A percentile compares a stretch with the other conserved stretches of the same genome.
phyloP scores from a whole-genome alignment of 2,329 filamentous ascomycete genomes.

The Cytospora piceae region DNA sequence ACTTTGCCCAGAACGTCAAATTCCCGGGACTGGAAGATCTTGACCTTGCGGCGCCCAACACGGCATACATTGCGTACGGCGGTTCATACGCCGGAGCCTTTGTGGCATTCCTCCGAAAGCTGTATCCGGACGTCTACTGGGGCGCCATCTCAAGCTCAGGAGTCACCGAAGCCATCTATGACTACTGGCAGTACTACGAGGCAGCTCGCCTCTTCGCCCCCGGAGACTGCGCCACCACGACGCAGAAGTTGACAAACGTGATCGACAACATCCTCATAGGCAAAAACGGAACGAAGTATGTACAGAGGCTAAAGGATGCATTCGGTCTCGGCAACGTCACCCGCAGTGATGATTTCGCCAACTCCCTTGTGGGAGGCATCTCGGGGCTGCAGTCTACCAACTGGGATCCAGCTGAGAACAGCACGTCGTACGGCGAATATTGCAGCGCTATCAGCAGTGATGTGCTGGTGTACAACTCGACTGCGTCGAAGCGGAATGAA shows the following conservation, averaged over 20 bases:
- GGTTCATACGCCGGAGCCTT: slow-evolving; percentile 84
- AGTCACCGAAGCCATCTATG: slow-evolving; percentile 75
- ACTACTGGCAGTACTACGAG: slow-evolving; percentile 70
- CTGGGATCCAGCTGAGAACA: slow-evolving; percentile 56
- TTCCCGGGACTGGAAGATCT: slow-evolving; percentile 71
- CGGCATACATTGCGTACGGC: slow-evolving; percentile 79
- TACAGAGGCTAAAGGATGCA: slow-evolving; percentile 44
- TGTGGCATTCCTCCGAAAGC: slow-evolving; percentile 73
- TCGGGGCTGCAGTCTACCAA: slow-evolving; percentile 51
- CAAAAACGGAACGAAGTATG: slow-evolving; percentile 46
- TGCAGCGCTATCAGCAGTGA: slow-evolving; percentile 52
- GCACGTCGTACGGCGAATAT: slow-evolving; percentile 49
- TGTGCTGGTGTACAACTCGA: slow-evolving; percentile 46
- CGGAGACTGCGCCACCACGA: slow-evolving; percentile 65
- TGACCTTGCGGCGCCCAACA: slow-evolving; percentile 66
- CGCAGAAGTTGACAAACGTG: slow-evolving; percentile 59
- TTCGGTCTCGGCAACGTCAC: slow-evolving; percentile 54
- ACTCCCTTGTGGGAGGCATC: slow-evolving; percentile 46
- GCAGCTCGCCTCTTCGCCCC: slow-evolving; percentile 54
- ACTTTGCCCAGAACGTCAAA: slow-evolving; percentile 74
- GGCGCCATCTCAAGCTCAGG: slow-evolving; percentile 80
- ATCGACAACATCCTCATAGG: slow-evolving; percentile 56
- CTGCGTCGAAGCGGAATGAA: slow-evolving; percentile 40
- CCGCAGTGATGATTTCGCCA: slow-evolving; percentile 54
- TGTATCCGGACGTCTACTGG: slow-evolving; percentile 80